Base-by-base conservation (phyloP, 805 yeast genomes). In the Starmerella stellata region DNA sequence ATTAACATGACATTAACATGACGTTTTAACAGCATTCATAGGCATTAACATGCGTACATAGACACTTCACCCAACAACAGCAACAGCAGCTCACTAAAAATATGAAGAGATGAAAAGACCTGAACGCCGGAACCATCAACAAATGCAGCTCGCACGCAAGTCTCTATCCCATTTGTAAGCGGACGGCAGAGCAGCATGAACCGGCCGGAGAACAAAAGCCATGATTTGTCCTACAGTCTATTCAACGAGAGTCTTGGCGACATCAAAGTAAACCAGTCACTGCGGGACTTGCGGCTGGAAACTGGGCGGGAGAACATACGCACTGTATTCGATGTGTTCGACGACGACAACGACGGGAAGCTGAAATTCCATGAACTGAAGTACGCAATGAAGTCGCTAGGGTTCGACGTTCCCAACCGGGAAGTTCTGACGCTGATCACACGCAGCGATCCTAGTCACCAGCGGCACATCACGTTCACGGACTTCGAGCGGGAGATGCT, bases 331-430 rank as follows among this genome's bases (percentile, higher is more conserved):
- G 70, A 76, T 36, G 64, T 87, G 24, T 90, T 90, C 57, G 98
- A 90, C 53, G 75, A 81, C 78, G 82, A 90, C 58, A 74, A 72
- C 43, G 96, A 90, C 56, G 93, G 95, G 3, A 69, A 66, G 47
- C 65, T 90, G 37, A 95, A 90, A 52, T 87, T 79, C 56, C 96
- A 90, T 52, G 96, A 87, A 51, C 64, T 82, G 46, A 85, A 82
- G 58, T 94, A 83, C 16, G 95, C 98, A 0, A 72, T 90, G 63
- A 63, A 93, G 39, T 98, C 98, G 0, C 64, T 90, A 30, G 98
- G 98, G 1, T 90, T 90, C 52, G 95, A 85, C 34, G 64, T 78
- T 49, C 58, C 74, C 29, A 87, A 87, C 54, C 63, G 75, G 38
- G 87, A 82, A 47, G 81, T 87, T 7, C 64, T 85, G 44, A 75